Percentiles rank a stretch among this genome's conserved stretches.
Conservation (phyloP, 1,284 basidiomycete species). For the Naganishia sp. region DNA sequence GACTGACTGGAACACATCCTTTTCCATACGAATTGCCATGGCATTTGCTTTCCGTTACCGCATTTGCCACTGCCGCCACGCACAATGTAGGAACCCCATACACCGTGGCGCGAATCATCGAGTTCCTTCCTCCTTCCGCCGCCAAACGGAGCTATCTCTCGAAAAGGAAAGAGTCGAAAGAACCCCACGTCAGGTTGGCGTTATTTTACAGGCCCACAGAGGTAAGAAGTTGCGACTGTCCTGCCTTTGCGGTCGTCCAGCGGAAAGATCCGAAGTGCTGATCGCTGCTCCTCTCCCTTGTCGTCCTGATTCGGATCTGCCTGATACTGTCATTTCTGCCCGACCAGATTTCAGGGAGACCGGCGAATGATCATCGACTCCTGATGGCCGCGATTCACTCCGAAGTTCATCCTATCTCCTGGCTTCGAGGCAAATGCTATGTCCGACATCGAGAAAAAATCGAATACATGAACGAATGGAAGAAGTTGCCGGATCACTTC, state of each 20-base stretch:
- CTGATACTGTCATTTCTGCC: background rate
- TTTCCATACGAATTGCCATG: background rate
- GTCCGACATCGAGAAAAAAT: slow-evolving; percentile 94
- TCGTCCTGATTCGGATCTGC: background rate
- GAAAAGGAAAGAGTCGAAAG: slow-evolving; percentile 36
- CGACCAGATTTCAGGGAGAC: slow-evolving; percentile 48
- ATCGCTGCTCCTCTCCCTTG: background rate
- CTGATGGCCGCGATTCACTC: slow-evolving; percentile 93
- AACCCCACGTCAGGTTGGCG: slow-evolving; percentile 70
- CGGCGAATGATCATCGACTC: slow-evolving; percentile 77
- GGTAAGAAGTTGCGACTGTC: slow-evolving; percentile 37
- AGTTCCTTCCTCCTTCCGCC: slow-evolving; percentile 72
- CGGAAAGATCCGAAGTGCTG: background rate
- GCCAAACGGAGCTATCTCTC: slow-evolving; percentile 44
- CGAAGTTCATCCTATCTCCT: slow-evolving; percentile 87
- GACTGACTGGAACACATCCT: background rate
- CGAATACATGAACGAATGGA: slow-evolving; percentile 90
- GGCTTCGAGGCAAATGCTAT: slow-evolving; percentile 86
- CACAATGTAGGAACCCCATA: slow-evolving; percentile 65
- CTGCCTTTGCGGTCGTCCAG: background rate
- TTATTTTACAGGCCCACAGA: slow-evolving; percentile 83
- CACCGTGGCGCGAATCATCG: slow-evolving; percentile 91
- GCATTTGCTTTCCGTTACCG: background rate
- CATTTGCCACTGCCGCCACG: background rate
- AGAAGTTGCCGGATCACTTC: slow-evolving; percentile 89